Evolutionary conservation across 305 asterid species (phyloP), one percentile per base, ranked within the genome.

Genomic region (Striga hermonthica): DNA sequence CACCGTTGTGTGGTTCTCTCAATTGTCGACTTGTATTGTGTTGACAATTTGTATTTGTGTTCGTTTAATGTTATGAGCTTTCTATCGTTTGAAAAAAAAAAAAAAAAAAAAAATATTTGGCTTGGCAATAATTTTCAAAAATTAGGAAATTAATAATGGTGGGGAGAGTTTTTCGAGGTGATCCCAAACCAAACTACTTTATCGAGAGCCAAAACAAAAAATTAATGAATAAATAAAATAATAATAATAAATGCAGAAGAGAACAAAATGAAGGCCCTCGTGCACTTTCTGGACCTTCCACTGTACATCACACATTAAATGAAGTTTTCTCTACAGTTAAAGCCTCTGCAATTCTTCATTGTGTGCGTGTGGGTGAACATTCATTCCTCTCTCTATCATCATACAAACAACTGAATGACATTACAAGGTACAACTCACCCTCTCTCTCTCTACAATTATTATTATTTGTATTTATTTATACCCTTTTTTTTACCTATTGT

Each of bases 251-350:
- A 73, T 72, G 84, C 79, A 77, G 72, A 84, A 78, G 72, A 79
- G 54, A 76, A 81, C 91, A 81, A 89, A 84, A 80, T 57, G 83
- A 76, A 84, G 88, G 87, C 82, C 86, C 95, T 83, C 87, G 91
- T 83, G 96, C 90, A 74, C 76, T 85, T 85, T 83, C 87, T 81
- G 90, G 77, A 72, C 66, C 63, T 75, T 79, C 79, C 74, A 80
- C 65, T 78, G 78, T 75, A 75, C 75, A 82, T 84, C 84, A 72
- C 86, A 68, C 86, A 77, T 75, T 83, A 71, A 83, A 81, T 84
- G 84, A 77, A 84, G 76, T 82, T 6, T 7, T 72, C 69, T 71
- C 78, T 73, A 72, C 86, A 60, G 74, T 73, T 76, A 60, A 69
- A 11, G 70, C 31, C 76, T 79, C 54, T 75, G 75, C 80, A 77